Evolutionary conservation across 768 basidiomycete genomes (phyloP), one percentile per base, ranked within the genome.

Genomic region (Naganishia antarctica): DNA sequence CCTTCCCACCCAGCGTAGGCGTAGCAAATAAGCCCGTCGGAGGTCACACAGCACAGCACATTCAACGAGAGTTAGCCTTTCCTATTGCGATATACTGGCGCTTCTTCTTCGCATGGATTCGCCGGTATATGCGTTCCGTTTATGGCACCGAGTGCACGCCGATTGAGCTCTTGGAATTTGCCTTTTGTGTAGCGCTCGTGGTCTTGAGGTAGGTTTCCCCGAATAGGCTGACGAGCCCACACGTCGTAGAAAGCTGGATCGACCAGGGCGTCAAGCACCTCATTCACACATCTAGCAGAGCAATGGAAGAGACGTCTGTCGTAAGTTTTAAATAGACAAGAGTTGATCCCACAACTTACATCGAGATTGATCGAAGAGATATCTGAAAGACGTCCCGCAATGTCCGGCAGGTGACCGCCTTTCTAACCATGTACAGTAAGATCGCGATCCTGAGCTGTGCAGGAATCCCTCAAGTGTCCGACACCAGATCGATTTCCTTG

Each of bases 81-180:
- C 9, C 62, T 32, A 31, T 51, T 48, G 3, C 62, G 62, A 41
- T 40, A 63, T 12, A 23, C 12, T 34, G 32, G 6, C 12, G 29
- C 29, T 4, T 45, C 41, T 16, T 18, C 23, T 13, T 32, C 23
- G 8, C 51, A 53, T 16, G 47, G 46, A 3, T 3, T 32, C 18
- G 41, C 29, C 4, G 40, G 53, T 21, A 64, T 58, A 21, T 50
- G 63, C 12, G 63, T 64, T 1, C 63, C 63, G 37, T 64, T 53
- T 16, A 64, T 31, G 21, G 63, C 63, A 9, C 63, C 63, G 4
- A 64, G 53, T 25, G 51, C 57, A 5, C 34, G 2, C 16, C 31
- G 1, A 2, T 23, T 50, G 26, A 47, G 7, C 8, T 29, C 48
- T 2, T 23, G 18, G 15, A 5, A 46, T 12, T 50, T 48, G 1